A percentile compares a stretch with the other conserved stretches of the same genome.
These are phyloP conservation scores for Thielaviopsis euricoi DNA, from an alignment of 2,329 filamentous ascomycete genomes.

Conservation along the genomic window DNA sequence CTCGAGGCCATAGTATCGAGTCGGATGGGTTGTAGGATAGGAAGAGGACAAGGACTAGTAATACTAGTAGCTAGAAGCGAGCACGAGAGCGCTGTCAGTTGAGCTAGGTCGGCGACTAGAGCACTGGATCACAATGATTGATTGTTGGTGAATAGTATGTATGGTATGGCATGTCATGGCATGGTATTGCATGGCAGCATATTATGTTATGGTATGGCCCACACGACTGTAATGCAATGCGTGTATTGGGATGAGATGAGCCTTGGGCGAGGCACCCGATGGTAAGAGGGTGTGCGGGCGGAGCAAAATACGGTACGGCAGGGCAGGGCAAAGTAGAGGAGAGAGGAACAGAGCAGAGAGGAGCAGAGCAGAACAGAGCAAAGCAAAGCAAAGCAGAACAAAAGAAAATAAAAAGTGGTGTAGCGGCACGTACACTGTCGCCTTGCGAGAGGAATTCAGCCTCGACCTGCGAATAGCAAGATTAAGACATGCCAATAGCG, in stretches of 20 bases:
- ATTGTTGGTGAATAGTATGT: no score
- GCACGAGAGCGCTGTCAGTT: neutral
- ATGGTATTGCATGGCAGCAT: no score
- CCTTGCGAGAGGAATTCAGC: conserved; percentile 3
- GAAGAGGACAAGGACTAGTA: neutral
- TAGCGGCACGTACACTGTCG: neutral
- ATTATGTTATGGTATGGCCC: no score
- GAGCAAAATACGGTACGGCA: no score
- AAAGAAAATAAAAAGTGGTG: neutral
- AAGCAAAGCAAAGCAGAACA: neutral
- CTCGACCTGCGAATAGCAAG: neutral
- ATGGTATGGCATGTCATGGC: no score
- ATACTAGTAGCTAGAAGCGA: neutral
- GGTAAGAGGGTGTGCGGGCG: no score
- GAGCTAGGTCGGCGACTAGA: neutral
- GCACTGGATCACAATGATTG: neutral
- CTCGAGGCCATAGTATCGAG: conserved; percentile 6
- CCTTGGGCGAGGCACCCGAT: no score
- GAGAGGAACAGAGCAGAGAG: neutral
- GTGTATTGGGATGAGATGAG: no score
- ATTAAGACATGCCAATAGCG: neutral
- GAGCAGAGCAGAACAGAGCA: neutral
- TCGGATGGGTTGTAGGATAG: neutral
- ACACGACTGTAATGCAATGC: no score
- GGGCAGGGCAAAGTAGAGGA: neutral